These are phyloP conservation scores for Penicillium goetzii DNA, from an alignment of 495 filamentous ascomycete species.

Conservation along the genomic window DNA sequence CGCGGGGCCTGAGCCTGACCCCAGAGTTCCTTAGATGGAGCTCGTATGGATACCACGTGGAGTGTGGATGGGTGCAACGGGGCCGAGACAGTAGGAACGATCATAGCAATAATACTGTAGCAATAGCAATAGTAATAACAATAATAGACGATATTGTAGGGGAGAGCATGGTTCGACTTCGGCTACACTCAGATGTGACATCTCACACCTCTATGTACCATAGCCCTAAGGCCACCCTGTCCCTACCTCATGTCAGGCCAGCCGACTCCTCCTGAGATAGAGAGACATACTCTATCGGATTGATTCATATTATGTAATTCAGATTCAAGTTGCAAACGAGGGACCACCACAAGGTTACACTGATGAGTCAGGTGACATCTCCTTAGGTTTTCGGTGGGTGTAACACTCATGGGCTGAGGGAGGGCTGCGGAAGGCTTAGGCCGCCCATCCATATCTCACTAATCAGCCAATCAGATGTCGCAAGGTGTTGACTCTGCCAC, in stretches of 20 bases:
- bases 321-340: too few species aligned
- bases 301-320: too few species aligned
- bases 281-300: background rate
- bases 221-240: background rate
- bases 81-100: background rate
- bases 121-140: too few species aligned
- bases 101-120: too few species aligned
- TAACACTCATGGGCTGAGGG: too few species aligned
- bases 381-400: background rate
- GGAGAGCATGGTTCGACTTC: too few species aligned
- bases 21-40: background rate
- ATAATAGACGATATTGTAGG: too few species aligned
- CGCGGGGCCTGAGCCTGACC: too few species aligned
- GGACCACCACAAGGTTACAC: background rate
- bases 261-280: background rate
- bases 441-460: too few species aligned
- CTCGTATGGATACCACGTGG: background rate
- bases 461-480: too few species aligned
- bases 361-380: background rate
- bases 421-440: too few species aligned
- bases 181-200: background rate
- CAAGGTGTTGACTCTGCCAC: too few species aligned
- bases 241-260: background rate
- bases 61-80: background rate
- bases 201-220: background rate